Conservation (phyloP, 2,329 filamentous ascomycete genomes). For the Colletotrichum costaricense region DNA sequence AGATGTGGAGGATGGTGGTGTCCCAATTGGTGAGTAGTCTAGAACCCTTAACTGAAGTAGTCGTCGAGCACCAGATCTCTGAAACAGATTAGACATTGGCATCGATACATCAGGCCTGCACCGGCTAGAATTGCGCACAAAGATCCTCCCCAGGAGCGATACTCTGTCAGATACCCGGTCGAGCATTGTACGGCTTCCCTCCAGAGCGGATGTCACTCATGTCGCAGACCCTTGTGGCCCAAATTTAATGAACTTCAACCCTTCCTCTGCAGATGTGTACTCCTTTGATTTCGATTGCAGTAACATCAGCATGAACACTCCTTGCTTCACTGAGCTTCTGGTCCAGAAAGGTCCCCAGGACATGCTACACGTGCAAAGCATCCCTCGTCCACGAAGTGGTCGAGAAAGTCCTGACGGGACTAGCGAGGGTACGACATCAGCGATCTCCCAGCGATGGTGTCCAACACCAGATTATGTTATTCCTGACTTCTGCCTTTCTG, state of each 20-base stretch:
- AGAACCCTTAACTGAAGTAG: no score
- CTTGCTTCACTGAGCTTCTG: no score
- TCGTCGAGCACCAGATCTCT: neutral
- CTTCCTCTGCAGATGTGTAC: no score
- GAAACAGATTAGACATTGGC: neutral
- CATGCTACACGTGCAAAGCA: no score
- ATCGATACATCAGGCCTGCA: neutral
- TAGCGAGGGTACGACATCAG: no score
- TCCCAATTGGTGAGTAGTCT: neutral
- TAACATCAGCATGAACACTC: no score
- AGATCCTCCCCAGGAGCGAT: no score
- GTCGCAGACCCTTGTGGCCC: accelerated
- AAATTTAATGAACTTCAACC: accelerated
- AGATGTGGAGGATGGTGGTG: neutral
- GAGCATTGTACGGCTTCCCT: no score
- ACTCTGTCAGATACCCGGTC: no score
- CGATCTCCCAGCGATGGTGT: accelerated
- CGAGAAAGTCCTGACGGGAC: accelerated
- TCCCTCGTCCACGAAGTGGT: no score
- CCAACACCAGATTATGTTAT: accelerated
- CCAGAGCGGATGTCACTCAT: no score
- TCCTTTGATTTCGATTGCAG: accelerated
- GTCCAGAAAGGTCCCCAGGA: accelerated
- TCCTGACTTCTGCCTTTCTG: accelerated
- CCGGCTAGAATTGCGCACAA: accelerated